These are phyloP conservation scores for Dysphania ambrosioides DNA, from an alignment of 148 eudicot genomes.

Conservation along the genomic window DNA sequence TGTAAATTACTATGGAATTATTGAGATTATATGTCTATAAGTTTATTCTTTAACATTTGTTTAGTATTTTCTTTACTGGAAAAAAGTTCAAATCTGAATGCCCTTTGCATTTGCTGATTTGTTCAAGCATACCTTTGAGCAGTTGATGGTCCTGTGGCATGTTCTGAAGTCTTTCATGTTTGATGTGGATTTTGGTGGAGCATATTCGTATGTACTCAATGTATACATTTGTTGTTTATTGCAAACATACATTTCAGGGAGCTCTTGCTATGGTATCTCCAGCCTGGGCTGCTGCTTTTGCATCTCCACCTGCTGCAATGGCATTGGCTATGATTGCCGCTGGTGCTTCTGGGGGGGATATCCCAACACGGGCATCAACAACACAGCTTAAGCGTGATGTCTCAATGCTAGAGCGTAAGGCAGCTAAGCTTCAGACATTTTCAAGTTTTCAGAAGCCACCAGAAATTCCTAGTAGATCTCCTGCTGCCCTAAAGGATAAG, in stretches of 20 bases:
- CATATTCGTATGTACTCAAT: neutral
- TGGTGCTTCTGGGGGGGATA: constrained; percentile 97
- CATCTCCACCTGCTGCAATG: constrained; percentile 99
- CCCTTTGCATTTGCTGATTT: neutral
- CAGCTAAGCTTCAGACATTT: constrained; percentile 75
- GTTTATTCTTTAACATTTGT: neutral
- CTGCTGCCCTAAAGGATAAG: constrained; percentile 69
- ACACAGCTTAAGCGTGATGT: constrained; percentile 75
- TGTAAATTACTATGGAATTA: neutral
- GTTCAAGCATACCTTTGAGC: neutral
- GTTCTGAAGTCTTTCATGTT: neutral
- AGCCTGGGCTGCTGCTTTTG: constrained; percentile 99
- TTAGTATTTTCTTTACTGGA: neutral
- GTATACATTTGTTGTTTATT: neutral
- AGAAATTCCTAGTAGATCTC: constrained; percentile 49
- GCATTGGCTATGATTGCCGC: constrained; percentile 99
- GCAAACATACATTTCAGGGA: constrained; percentile 49
- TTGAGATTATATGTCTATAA: neutral
- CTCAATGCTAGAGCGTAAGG: constrained; percentile 79
- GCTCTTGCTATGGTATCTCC: constrained; percentile 96
- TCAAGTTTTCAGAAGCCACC: constrained; percentile 86
- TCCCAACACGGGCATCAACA: constrained; percentile 57
- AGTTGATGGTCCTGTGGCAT: neutral
- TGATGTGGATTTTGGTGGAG: neutral
- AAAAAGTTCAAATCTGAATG: too few relatives aligned